These are phyloP conservation scores for Silybum marianum DNA, from an alignment of 129 eudicot species.

Conservation along the genomic window DNA sequence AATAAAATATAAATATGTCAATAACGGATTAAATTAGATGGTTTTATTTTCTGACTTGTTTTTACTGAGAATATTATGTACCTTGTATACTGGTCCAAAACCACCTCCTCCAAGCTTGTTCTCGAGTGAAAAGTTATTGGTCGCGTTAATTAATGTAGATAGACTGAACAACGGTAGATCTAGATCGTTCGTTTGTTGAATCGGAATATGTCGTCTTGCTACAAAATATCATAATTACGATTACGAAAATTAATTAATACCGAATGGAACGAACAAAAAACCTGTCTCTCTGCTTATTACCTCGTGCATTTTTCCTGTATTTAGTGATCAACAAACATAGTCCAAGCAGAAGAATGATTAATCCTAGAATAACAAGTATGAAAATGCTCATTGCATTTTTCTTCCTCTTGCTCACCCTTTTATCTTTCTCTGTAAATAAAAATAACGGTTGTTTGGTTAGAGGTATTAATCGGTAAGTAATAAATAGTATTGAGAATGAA, in stretches of 20 bases:
- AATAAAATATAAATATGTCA: too few species aligned
- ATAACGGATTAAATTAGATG: too few species aligned
- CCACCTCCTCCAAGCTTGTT: constrained; percentile 30
- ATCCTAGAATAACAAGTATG: neutral
- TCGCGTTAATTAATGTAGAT: neutral
- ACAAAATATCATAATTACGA: neutral
- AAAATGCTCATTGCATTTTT: neutral
- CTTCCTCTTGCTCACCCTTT: neutral
- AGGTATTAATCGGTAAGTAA: too few species aligned
- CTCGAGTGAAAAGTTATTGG: constrained; percentile 19
- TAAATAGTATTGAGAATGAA: too few species aligned
- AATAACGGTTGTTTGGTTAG: neutral
- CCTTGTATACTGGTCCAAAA: constrained; percentile 36
- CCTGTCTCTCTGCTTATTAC: neutral
- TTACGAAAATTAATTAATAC: neutral
- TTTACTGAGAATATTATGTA: neutral
- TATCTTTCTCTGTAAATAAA: neutral
- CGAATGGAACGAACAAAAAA: neutral
- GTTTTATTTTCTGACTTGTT: too few species aligned
- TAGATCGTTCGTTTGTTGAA: neutral
- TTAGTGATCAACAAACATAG: neutral
- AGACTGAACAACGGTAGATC: constrained; percentile 15
- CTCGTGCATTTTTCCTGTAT: neutral
- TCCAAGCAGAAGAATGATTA: neutral
- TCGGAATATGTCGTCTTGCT: neutral